Percentiles rank a stretch among this genome's conserved stretches.
Conservation (phyloP, 2,329 filamentous ascomycete genomes). For the Colletotrichum viniferum region DNA sequence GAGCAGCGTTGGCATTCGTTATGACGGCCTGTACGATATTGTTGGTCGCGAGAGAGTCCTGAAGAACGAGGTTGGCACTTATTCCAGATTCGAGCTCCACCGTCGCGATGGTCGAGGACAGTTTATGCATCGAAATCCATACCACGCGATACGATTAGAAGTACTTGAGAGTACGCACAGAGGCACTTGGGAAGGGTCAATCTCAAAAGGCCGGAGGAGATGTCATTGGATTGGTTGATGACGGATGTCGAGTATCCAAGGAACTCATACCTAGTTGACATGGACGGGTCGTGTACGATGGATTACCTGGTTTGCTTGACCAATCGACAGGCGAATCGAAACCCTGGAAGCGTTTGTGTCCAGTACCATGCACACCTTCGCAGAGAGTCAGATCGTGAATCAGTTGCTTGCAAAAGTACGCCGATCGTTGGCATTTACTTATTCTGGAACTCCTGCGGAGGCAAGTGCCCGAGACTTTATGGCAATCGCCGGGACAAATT, state of each 20-base stretch:
- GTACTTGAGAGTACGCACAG: neutral
- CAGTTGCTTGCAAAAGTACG: fast-evolving
- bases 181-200: neutral
- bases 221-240: neutral
- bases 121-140: neutral
- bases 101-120: neutral
- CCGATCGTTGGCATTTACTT: neutral
- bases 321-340: neutral
- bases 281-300: neutral
- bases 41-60: neutral
- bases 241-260: neutral
- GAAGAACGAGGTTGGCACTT: neutral
- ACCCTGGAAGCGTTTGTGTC: neutral
- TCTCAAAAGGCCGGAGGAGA: neutral
- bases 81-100: neutral
- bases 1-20: neutral
- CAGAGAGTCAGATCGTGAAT: neutral
- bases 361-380: neutral
- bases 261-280: neutral
- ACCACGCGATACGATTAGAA: neutral
- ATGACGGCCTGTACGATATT: neutral
- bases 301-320: neutral
- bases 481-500: neutral
- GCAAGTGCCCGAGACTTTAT: neutral
- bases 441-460: fast-evolving